Evolutionary conservation across 495 filamentous ascomycete genomes (phyloP).

Genomic region (Tuber brumale): DNA sequence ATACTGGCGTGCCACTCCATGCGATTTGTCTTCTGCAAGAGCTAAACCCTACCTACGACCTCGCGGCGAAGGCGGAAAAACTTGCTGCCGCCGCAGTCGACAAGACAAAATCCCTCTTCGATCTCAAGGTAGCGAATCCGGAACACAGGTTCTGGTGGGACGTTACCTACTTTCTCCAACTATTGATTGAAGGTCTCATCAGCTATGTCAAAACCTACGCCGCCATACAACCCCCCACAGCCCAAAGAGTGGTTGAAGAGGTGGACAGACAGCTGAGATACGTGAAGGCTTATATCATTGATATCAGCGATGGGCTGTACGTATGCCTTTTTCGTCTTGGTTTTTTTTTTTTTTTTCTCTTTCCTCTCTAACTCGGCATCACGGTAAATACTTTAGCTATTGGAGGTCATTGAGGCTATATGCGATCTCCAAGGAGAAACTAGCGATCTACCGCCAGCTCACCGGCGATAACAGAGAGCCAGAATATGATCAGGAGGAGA

Average conservation of each 20-base stretch:
- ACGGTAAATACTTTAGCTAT: constrained; percentile 10
- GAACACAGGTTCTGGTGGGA: constrained; percentile 39
- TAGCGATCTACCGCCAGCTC: constrained; percentile 25
- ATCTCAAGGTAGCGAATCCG: constrained; percentile 17
- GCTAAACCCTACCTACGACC: constrained; percentile 21
- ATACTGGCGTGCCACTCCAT: constrained; percentile 34
- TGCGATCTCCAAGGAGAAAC: constrained; percentile 18
- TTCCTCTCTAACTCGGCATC: not conserved
- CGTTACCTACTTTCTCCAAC: constrained; percentile 35
- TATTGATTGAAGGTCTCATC: constrained; percentile 35
- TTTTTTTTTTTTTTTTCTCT: no score
- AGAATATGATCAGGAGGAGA: constrained; percentile 25
- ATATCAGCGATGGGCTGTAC: constrained; percentile 36
- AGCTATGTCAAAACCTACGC: constrained; percentile 30
- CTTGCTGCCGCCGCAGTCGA: constrained; percentile 32
- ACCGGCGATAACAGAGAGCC: constrained; percentile 30
- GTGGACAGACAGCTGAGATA: constrained; percentile 30
- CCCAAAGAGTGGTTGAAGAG: constrained; percentile 19
- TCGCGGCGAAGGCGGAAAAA: constrained; percentile 22
- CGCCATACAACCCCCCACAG: constrained; percentile 6
- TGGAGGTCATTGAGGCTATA: constrained; percentile 33
- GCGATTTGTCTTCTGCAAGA: constrained; percentile 29
- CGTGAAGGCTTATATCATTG: constrained; percentile 30
- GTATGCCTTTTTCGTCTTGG: not conserved
- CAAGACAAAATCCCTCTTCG: constrained; percentile 33